Percentiles rank a stretch among this genome's conserved stretches.
phyloP scores from a whole-genome alignment of 1,284 basidiomycete species.

The Malassezia globosa region DNA sequence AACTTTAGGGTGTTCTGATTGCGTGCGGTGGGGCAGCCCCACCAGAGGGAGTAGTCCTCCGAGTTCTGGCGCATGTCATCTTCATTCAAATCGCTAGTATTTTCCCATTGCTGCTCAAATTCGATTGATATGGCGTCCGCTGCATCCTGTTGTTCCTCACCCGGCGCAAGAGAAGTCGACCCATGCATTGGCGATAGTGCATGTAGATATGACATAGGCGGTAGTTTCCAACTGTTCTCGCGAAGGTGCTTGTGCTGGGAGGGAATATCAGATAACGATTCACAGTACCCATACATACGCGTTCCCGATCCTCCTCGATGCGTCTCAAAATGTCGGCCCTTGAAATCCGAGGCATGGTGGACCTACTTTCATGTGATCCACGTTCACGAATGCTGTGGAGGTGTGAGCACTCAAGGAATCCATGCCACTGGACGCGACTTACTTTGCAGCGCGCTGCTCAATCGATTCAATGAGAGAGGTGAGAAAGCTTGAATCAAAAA shows the following conservation, averaged over 20 bases:
- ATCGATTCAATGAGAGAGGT: not conserved
- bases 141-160: not conserved
- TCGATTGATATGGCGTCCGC: slow-evolving; percentile 19
- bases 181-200: not conserved
- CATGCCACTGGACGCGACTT: slow-evolving; percentile 4
- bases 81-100: slow-evolving; percentile 25
- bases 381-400: slow-evolving; percentile 17
- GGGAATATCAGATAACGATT: not conserved
- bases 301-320: slow-evolving; percentile 55
- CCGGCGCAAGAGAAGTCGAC: not conserved
- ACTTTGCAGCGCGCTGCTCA: slow-evolving; percentile 4
- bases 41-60: slow-evolving; percentile 23
- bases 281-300: not conserved
- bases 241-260: slow-evolving; percentile 64
- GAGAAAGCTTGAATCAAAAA: slow-evolving; percentile 13
- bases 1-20: no score
- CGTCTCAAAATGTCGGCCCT: slow-evolving; percentile 62
- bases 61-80: slow-evolving; percentile 22
- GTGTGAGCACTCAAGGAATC: no score
- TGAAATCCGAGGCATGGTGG: not conserved
- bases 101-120: slow-evolving; percentile 29
- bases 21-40: slow-evolving; percentile 19
- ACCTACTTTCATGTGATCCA: slow-evolving; percentile 51
- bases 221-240: slow-evolving; percentile 84
- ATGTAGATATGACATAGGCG: slow-evolving; percentile 49